Conservation (phyloP, 108 stramenopile genomes). For the Cyclotella baltica region DNA sequence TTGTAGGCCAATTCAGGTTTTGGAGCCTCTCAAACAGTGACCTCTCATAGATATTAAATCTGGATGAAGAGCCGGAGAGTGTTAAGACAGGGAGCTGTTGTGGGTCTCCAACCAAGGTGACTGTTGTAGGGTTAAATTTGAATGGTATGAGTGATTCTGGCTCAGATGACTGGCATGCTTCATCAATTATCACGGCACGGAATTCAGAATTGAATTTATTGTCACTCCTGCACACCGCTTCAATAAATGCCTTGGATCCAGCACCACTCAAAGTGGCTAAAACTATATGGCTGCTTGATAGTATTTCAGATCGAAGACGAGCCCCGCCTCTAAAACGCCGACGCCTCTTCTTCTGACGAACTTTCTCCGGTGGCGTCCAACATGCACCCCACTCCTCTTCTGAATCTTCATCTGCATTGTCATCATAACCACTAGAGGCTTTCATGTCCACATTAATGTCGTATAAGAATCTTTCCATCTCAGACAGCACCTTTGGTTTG, state of each 20-base stretch:
- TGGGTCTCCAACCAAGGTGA: slow-evolving; percentile 66
- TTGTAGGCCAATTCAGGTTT: slow-evolving; percentile 65
- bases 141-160: slow-evolving; percentile 86
- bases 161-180: slow-evolving; percentile 90
- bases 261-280: slow-evolving; percentile 59
- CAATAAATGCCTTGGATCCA: slow-evolving; percentile 63
- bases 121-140: slow-evolving; percentile 60
- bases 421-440: slow-evolving; percentile 32
- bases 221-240: slow-evolving; percentile 50
- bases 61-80: slow-evolving; percentile 52
- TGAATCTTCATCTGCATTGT: slow-evolving; percentile 21
- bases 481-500: slow-evolving; percentile 37
- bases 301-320: slow-evolving; percentile 37
- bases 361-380: slow-evolving; percentile 34
- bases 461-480: slow-evolving; percentile 53
- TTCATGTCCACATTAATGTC: slow-evolving; percentile 51
- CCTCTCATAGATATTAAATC: slow-evolving; percentile 55
- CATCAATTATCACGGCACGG: slow-evolving; percentile 88
- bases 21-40: slow-evolving; percentile 85
- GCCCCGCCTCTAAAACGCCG: slow-evolving; percentile 27
- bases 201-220: slow-evolving; percentile 66
- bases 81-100: slow-evolving; percentile 89
- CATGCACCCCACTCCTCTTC: slow-evolving; percentile 25
- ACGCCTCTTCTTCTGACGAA: slow-evolving; percentile 34
- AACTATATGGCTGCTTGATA: slow-evolving; percentile 54